Percentiles rank a stretch among this genome's conserved stretches.
These are phyloP conservation scores for Oryza meyeriana DNA, from an alignment of 176 grass and related monocot genomes.

Conservation along the genomic window DNA sequence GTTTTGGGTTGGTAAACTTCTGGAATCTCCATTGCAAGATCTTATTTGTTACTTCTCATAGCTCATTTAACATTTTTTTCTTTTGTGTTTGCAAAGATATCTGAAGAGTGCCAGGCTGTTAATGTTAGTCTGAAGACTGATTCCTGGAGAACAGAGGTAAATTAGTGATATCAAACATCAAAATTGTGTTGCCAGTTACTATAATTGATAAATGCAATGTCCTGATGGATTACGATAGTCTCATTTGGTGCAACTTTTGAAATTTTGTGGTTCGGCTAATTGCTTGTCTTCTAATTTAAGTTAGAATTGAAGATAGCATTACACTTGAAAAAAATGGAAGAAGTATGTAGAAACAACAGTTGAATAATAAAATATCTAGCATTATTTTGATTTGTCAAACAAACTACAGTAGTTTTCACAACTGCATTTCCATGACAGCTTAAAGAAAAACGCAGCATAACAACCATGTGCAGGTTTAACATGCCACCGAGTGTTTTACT, in stretches of 20 bases:
- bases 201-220: neutral
- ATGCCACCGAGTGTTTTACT: conserved; percentile 1
- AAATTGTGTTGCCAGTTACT: neutral
- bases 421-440: no score
- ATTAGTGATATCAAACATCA: neutral
- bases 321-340: no score
- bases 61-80: conserved; percentile 27
- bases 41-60: conserved; percentile 16
- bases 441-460: no score
- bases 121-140: conserved; percentile 86
- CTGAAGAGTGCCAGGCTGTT: conserved; percentile 80
- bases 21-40: conserved; percentile 34
- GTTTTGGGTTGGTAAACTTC: conserved; percentile 92
- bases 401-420: no score
- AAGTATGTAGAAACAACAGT: no score
- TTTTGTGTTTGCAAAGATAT: conserved; percentile 57
- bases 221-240: neutral
- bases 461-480: neutral
- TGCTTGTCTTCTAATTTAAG: no score
- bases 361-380: no score
- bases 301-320: no score
- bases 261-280: no score
- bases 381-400: no score
- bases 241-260: no score
- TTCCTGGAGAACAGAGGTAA: conserved; percentile 78